Conservation (phyloP, 1,139 yeast genomes). For the Blastobotrys malaysiensis region DNA sequence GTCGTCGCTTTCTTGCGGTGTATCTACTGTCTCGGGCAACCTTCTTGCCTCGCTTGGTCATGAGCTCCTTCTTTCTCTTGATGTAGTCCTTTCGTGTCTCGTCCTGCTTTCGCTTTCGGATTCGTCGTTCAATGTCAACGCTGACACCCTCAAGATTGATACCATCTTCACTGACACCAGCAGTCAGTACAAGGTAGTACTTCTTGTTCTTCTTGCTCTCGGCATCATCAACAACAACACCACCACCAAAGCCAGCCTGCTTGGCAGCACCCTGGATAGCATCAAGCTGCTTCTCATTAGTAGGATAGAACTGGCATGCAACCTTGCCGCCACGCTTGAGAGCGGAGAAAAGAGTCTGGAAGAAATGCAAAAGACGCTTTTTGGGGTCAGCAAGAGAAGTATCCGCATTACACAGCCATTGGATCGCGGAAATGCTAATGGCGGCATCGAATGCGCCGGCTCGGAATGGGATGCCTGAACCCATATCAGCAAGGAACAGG, state of each 20-base stretch:
- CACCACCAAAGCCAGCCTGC: constrained; percentile 95
- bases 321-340: constrained; percentile 93
- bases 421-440: constrained; percentile 89
- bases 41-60: constrained; percentile 83
- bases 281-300: constrained; percentile 78
- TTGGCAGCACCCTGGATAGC: constrained; percentile 79
- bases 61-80: constrained; percentile 84
- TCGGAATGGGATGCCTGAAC: constrained; percentile 89
- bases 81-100: constrained; percentile 81
- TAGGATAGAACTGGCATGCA: constrained; percentile 95
- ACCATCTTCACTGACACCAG: constrained; percentile 65
- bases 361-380: constrained; percentile 70
- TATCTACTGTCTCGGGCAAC: constrained; percentile 90
- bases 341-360: constrained; percentile 81
- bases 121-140: constrained; percentile 55
- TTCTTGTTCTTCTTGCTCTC: constrained; percentile 89
- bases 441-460: constrained; percentile 98
- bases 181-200: constrained; percentile 82
- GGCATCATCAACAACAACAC: constrained; percentile 88
- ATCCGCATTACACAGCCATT: constrained; percentile 98
- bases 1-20: constrained; percentile 89
- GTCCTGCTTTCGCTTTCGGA: constrained; percentile 47
- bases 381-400: constrained; percentile 80
- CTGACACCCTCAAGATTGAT: constrained; percentile 75
- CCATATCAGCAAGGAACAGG: constrained; percentile 84